phyloP scores from a whole-genome alignment of 106 monocot species.

The Chionographis japonica region DNA sequence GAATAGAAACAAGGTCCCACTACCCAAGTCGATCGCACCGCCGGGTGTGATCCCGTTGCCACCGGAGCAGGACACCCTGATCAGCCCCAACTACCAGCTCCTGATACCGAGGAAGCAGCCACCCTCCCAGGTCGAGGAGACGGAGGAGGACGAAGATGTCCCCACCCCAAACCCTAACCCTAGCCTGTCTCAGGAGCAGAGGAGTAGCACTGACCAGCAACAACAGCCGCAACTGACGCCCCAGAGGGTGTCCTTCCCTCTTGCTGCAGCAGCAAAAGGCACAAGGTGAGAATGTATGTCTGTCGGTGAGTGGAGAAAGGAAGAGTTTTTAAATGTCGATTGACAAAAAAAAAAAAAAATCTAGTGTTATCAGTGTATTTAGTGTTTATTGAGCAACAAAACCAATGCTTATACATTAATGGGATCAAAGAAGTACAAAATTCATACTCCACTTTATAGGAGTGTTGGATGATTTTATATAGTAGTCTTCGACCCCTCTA shows the following conservation, averaged over 20 bases:
- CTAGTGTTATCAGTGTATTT: no score
- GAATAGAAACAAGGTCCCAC: conserved; percentile 81
- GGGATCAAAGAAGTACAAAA: no score
- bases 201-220: conserved; percentile 30
- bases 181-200: conserved; percentile 26
- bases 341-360: no score
- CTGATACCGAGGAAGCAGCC: conserved; percentile 53
- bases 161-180: conserved; percentile 22
- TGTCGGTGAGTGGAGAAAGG: no score
- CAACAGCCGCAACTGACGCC: conserved; percentile 29
- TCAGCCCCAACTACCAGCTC: conserved; percentile 91
- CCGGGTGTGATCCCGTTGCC: conserved; percentile 84
- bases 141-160: conserved; percentile 37
- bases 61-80: conserved; percentile 86
- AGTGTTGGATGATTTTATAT: no score
- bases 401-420: no score
- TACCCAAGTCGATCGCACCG: conserved; percentile 82
- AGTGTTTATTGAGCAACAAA: no score
- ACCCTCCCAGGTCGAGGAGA: conserved; percentile 32
- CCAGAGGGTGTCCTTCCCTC: conserved; percentile 75
- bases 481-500: no score
- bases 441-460: no score
- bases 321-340: no score
- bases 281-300: no score
- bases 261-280: conserved; percentile 17